Base-by-base conservation (phyloP, 176 grass and related monocot species). In the Triticum timopheevii region DNA sequence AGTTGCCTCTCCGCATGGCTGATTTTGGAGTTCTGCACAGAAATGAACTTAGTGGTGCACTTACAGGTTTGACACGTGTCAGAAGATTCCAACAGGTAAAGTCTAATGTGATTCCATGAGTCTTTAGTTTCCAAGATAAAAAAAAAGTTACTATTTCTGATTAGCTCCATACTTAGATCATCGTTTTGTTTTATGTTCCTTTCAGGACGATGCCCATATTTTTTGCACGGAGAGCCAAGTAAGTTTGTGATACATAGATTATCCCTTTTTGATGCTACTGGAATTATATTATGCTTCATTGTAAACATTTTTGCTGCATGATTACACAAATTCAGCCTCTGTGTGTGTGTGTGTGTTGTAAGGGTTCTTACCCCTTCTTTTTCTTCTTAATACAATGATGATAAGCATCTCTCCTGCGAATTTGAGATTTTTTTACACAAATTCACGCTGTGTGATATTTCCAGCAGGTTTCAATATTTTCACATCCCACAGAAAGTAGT, bases 31-130 rank as follows among this genome's bases (percentile, higher is more conserved):
- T 96, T 77, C 90, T 99, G 65, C 97, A 99, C 40, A 91, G 97
- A 69, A 99, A 99, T 8, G 97, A 99, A 59, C 90, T 96, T 77
- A 99, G 97, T 85, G 97, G 97, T 47, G 97, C 97, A 79, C 97
- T 99, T 83, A 94, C 92, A 81, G 97, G 97, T 80, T 93, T 99
- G 83, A 99, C 97, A 69, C 97, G 97, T 84, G 97, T 99, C 75
- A 94, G 97, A 92, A 96, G 97, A 90, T 99, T 99, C 80, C 94
- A 99, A 76, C 97, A 99, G 87, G 97, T 96, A 94, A 92, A 56
- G 45, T 35, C 19, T 30, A 72, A 61, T 89, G 52, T 28, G 86
- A 45, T 71, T 40, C 65, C 35, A 12, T 72, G 23, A 65, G n/a
- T 77, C 44, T 23, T 77, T 84, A 30, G 19, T 76, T 85, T 49